Base-by-base conservation (phyloP, 2,329 filamentous ascomycete species). In the Monosporascus sp. region DNA sequence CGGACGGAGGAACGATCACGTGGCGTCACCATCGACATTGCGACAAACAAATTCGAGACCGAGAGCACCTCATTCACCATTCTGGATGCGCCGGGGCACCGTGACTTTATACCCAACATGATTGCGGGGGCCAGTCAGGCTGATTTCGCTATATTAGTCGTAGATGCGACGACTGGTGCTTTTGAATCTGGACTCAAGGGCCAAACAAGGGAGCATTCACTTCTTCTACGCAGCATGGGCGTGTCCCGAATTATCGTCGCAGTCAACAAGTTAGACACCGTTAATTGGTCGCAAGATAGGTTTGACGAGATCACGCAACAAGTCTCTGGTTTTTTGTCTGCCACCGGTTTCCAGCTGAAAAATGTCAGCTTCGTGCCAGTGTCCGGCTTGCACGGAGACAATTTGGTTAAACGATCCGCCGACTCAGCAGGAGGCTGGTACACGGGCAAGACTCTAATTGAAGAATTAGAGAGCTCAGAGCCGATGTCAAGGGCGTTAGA, bases 101-200 rank as follows among this genome's bases (percentile, higher is more conserved):
- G 86, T 55, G 94, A 99, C 68, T 99, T 97, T 66, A 91, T 99
- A 20, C 94, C 94, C 1, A 99, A 97, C 69, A 99, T 99, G 94
- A 97, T 99, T 68, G 93, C 93, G 2, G 94, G 94, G 15, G 91
- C 93, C 3, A 94, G 89, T 54, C 93, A 97, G 71, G 95, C 94
- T 9, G 94, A 99, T 68, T 94, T 97, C 70, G 94, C 92, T 0
- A 88, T 99, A 1, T 76, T 99, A 3, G 94, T 99, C 20, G 90
- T 99, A 55, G 94, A 99, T 68, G 88, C 93, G 5, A 87, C 88
- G 53, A 90, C 84, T 0, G 94, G 93, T 36, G 92, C 92, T 36
- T 97, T 97, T 60, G 94, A 99, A 68, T 91, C 90, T 3, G 95
- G 94, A 0, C 75, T 97, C 34, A 93, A 89, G 65, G 94, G 94